Evolutionary conservation across 768 basidiomycete species (phyloP).

Genomic region (Nevesoporus exiguus): DNA sequence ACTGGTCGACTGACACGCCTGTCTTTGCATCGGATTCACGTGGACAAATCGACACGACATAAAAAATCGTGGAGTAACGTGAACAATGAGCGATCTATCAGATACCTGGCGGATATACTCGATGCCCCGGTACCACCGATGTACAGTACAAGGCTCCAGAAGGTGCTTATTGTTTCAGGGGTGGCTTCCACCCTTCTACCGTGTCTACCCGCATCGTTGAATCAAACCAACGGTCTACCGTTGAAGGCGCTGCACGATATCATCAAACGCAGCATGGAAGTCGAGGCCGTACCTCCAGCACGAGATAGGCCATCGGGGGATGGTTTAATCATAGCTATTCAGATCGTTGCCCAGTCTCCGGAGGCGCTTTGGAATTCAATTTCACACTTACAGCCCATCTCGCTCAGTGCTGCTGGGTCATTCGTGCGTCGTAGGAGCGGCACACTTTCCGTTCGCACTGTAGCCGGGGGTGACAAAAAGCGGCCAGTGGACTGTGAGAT

Average conservation of each 20-base stretch:
- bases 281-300: slow-evolving; percentile 3
- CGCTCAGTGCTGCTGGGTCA: not conserved
- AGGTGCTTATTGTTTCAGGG: no score
- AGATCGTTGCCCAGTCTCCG: slow-evolving; percentile 42
- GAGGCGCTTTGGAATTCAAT: slow-evolving; percentile 38
- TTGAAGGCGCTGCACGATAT: slow-evolving; percentile 48
- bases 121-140: no score
- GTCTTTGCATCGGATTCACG: not conserved
- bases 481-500: slow-evolving; percentile 4
- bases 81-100: no score
- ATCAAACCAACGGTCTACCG: slow-evolving; percentile 48
- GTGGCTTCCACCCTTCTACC: no score
- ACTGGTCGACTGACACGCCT: not conserved
- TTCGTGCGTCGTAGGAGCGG: slow-evolving; percentile 8
- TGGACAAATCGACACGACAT: no score
- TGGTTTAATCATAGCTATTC: not conserved
- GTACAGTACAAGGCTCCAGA: no score
- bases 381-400: slow-evolving; percentile 31
- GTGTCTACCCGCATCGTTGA: no score
- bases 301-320: no score
- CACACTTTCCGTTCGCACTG: slow-evolving; percentile 9
- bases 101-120: no score
- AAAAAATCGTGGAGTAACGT: no score
- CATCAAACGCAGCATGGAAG: slow-evolving; percentile 33
- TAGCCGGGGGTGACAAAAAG: slow-evolving; percentile 5